Conservation (phyloP, 257 asterid species). For the Apocynum venetum region DNA sequence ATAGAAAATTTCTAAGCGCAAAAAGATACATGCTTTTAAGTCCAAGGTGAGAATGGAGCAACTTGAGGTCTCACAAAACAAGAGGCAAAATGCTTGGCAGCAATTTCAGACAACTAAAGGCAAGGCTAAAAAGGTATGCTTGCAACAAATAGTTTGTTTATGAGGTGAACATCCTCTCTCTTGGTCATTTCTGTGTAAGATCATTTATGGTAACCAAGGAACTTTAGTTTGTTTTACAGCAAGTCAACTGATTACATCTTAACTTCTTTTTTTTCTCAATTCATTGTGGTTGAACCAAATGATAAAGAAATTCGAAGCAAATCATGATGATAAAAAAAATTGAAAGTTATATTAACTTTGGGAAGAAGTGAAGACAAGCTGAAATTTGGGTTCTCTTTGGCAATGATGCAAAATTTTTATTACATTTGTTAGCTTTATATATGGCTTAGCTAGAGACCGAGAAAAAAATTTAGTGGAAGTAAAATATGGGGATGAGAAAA, state of each 20-base stretch:
- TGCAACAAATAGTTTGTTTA: not conserved
- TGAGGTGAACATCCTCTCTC: not conserved
- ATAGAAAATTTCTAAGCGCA: conserved; percentile 87
- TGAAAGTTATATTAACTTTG: not conserved
- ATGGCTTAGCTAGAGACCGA: not conserved
- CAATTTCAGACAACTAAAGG: conserved; percentile 96
- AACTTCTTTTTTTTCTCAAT: not conserved
- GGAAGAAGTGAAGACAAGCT: not conserved
- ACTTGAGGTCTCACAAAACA: conserved; percentile 87
- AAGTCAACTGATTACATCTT: not conserved
- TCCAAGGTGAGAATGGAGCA: conserved; percentile 93
- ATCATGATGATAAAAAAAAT: not conserved
- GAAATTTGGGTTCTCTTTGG: not conserved
- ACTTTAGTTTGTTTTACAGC: not conserved
- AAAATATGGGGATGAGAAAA: not conserved
- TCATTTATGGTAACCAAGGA: not conserved
- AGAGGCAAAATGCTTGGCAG: conserved; percentile 98
- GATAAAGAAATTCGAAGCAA: not conserved
- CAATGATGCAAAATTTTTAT: not conserved
- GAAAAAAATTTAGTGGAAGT: not conserved
- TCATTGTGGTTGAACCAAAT: not conserved
- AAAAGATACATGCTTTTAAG: conserved; percentile 88
- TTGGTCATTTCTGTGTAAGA: not conserved
- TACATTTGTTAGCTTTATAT: not conserved
- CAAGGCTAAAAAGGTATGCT: conserved; percentile 74